Evolutionary conservation across 1,139 yeast genomes (phyloP).

Genomic region (Diutina sp.): DNA sequence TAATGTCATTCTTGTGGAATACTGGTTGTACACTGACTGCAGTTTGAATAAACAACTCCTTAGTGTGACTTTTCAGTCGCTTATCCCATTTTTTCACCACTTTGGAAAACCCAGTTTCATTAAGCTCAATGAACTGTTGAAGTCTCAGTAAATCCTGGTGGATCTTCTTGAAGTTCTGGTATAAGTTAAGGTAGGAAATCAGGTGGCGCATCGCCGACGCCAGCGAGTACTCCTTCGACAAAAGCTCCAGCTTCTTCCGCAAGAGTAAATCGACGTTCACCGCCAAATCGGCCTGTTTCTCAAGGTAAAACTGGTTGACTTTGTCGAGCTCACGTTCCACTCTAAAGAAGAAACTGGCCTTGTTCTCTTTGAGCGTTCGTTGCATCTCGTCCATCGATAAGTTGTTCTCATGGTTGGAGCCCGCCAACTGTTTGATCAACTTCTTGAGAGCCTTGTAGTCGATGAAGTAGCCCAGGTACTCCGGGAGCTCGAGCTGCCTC

Average conservation of each 20-base stretch:
- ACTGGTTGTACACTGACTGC: slow-evolving; percentile 97
- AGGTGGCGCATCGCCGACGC: slow-evolving; percentile 20
- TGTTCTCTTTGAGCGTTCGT: slow-evolving; percentile 70
- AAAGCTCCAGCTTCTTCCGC: slow-evolving; percentile 54
- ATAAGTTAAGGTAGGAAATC: slow-evolving; percentile 37
- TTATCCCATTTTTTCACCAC: slow-evolving; percentile 97
- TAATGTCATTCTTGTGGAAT: slow-evolving; percentile 80
- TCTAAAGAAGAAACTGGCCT: slow-evolving; percentile 85
- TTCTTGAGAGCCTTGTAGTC: slow-evolving; percentile 88
- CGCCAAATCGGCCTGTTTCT: slow-evolving; percentile 78
- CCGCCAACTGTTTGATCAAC: slow-evolving; percentile 45
- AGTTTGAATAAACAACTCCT: slow-evolving; percentile 78
- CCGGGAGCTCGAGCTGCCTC: slow-evolving; percentile 88
- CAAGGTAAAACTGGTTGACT: slow-evolving; percentile 79
- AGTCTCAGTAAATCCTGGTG: slow-evolving; percentile 78
- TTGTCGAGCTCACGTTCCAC: slow-evolving; percentile 91
- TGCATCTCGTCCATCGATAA: slow-evolving; percentile 21
- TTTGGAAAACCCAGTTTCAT: slow-evolving; percentile 91
- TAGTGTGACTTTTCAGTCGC: slow-evolving; percentile 86
- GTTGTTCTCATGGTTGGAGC: not conserved
- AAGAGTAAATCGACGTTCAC: slow-evolving; percentile 65
- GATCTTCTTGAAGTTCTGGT: slow-evolving; percentile 81
- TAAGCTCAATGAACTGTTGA: slow-evolving; percentile 86
- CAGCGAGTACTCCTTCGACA: slow-evolving; percentile 15
- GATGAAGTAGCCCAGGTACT: slow-evolving; percentile 85